Conservation (phyloP, 2,329 filamentous ascomycete genomes). For the Ceratocystis cubensis region DNA sequence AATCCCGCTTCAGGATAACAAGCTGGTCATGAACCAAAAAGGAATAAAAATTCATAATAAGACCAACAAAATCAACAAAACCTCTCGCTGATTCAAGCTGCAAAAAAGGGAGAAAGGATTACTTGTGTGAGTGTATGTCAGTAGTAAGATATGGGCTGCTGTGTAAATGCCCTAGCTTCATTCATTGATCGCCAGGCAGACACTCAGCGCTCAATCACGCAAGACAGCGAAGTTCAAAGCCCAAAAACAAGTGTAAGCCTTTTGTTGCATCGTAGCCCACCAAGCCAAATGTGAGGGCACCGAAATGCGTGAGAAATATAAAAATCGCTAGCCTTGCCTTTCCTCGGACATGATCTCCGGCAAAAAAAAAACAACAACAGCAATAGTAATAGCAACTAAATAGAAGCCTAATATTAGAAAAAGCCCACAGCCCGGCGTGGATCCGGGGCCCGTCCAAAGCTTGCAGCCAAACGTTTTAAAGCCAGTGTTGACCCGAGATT, state of each 20-base stretch:
- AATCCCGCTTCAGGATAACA: conserved; percentile 10
- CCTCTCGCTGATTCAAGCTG: too few relatives aligned
- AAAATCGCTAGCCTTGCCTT: neutral
- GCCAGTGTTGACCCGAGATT: neutral
- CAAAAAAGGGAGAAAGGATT: too few relatives aligned
- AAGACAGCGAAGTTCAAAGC: too few relatives aligned
- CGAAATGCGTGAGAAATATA: neutral
- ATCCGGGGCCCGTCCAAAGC: neutral
- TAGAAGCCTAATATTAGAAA: neutral
- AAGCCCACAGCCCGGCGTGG: neutral
- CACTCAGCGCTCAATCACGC: too few relatives aligned
- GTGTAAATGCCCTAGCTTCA: too few relatives aligned
- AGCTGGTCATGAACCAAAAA: conserved; percentile 17
- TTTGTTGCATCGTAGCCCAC: too few relatives aligned
- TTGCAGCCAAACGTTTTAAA: neutral
- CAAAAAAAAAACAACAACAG: neutral
- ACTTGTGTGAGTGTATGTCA: neutral
- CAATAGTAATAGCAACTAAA: neutral
- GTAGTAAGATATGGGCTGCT: too few relatives aligned
- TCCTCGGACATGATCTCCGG: conserved; percentile 12
- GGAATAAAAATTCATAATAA: conserved; percentile 16
- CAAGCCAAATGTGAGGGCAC: neutral
- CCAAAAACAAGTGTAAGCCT: too few relatives aligned
- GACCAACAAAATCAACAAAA: conserved; percentile 11
- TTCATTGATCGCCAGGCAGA: too few relatives aligned